Base-by-base conservation (phyloP, 176 grass and related monocot species). In the Avena eriantha region DNA sequence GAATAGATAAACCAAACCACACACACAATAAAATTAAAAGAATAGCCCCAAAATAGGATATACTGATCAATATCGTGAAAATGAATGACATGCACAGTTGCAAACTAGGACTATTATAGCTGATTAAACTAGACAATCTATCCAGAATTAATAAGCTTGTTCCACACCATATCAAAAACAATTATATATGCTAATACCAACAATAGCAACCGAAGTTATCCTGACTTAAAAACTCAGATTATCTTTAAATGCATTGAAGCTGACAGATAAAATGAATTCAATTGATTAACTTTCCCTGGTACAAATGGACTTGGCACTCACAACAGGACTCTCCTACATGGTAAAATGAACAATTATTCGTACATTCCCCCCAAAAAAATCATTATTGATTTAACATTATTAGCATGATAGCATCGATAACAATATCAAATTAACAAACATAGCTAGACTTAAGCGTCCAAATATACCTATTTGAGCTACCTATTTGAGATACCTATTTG, bases 61-160 rank as follows among this genome's bases (percentile, higher is more conserved):
- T 60, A 39, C 17, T 39, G 66, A 39, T 39, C 26, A 69, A 36
- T 69, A 69, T 69, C 35, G 31, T 69, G 66, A 69, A 69, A 69
- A 69, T 69, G 33, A 69, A 69, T 7, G 33, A 36, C 66, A 67
- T 8, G 8, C 0, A 4, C 8, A 69, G 18, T 21, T 21, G 18
- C 4, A 57, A 57, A 21, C 16, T 69, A 8, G 9, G 66, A 18
- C 33, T 69, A 39, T 10, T 36, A 34, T 34, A 19, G 33, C 33
- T 10, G 33, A 39, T 69, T 8, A 69, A 12, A 69, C 36, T 68
- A 33, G 33, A 39, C 33, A 21, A 19, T 16, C 2, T 69, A 69
- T 69, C 66, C 66, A 19, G 66, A 69, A 69, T 10, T 69, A 69
- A 68, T 39, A 39, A 69, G 16, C 17, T 19, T 69, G 9, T 61